phyloP scores from a whole-genome alignment of 2,329 filamentous ascomycete species.

The Trichoderma pleuroti region DNA sequence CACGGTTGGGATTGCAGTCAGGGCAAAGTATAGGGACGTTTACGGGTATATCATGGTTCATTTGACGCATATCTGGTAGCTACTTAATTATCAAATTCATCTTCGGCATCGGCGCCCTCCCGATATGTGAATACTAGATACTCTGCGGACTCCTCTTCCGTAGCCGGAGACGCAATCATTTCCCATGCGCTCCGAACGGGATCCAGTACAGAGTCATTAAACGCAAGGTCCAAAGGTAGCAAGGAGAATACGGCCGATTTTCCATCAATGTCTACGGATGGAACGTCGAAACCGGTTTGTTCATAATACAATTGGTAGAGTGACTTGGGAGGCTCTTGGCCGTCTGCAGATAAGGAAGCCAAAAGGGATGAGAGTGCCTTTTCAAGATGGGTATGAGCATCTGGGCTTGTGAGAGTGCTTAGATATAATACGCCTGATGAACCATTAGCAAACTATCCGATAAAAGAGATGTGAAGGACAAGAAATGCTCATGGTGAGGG shows the following conservation, averaged over 20 bases:
- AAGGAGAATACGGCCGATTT: constrained; percentile 55
- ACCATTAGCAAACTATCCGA: neutral
- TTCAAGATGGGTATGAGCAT: constrained; percentile 38
- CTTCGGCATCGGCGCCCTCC: constrained; percentile 56
- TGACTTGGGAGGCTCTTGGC: constrained; percentile 29
- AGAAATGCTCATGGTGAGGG: constrained; percentile 12
- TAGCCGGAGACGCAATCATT: constrained; percentile 52
- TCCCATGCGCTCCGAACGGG: constrained; percentile 69
- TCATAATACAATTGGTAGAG: constrained; percentile 57
- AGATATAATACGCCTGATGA: constrained; percentile 37
- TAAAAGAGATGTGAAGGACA: neutral
- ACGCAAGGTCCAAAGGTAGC: constrained; percentile 62
- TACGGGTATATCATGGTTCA: neutral
- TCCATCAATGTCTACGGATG: constrained; percentile 33
- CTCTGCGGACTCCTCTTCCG: constrained; percentile 40
- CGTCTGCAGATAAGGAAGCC: constrained; percentile 28
- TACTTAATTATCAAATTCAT: constrained; percentile 44
- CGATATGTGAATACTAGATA: constrained; percentile 81
- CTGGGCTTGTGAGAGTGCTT: constrained; percentile 35
- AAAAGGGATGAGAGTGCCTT: constrained; percentile 43
- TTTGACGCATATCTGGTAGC: neutral
- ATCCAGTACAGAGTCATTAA: constrained; percentile 67
- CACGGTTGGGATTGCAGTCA: neutral
- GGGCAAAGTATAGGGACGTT: neutral
- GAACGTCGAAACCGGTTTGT: constrained; percentile 38